A percentile compares a stretch with the other conserved stretches of the same genome.
phyloP scores from a whole-genome alignment of 495 filamentous ascomycete species.

The Penicillium longicatenatum region DNA sequence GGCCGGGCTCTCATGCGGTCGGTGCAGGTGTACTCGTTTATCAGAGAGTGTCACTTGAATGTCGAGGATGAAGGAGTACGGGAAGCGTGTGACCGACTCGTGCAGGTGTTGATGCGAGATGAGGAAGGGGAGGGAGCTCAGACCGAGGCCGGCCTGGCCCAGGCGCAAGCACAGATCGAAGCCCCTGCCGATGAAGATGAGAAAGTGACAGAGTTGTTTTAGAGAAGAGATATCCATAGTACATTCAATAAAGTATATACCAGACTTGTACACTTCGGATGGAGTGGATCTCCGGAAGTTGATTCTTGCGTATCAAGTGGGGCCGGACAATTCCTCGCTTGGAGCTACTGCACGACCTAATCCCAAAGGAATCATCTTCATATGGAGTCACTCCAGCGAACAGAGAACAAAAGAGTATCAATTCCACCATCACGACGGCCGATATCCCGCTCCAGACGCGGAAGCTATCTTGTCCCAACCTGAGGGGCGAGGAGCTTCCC shows the following conservation, averaged over 20 bases:
- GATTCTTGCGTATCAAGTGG: not conserved
- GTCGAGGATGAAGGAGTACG: constrained; percentile 79
- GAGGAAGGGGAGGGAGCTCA: constrained; percentile 48
- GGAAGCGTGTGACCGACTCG: constrained; percentile 84
- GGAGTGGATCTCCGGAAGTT: too few relatives aligned
- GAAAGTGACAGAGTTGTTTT: constrained; percentile 42
- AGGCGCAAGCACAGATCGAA: constrained; percentile 25
- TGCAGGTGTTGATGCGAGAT: constrained; percentile 90
- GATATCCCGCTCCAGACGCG: constrained; percentile 30
- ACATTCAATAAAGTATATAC: not conserved
- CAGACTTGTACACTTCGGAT: too few relatives aligned
- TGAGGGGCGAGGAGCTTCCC: constrained; percentile 29
- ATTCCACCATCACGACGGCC: constrained; percentile 14
- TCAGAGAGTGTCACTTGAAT: constrained; percentile 80
- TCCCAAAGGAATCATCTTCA: constrained; percentile 13
- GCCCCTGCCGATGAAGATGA: constrained; percentile 39
- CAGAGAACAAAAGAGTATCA: not conserved
- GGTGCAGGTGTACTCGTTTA: constrained; percentile 83
- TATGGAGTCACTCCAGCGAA: not conserved
- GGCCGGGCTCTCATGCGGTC: constrained; percentile 72
- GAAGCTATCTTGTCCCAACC: constrained; percentile 29
- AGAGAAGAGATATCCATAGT: not conserved
- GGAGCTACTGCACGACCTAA: constrained; percentile 23
- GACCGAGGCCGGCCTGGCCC: constrained; percentile 19
- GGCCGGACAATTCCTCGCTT: constrained; percentile 1